Percentiles rank a stretch among this genome's conserved stretches.
These are phyloP conservation scores for Pythium brassicae DNA, from an alignment of 352 stramenopile species.

Conservation along the genomic window DNA sequence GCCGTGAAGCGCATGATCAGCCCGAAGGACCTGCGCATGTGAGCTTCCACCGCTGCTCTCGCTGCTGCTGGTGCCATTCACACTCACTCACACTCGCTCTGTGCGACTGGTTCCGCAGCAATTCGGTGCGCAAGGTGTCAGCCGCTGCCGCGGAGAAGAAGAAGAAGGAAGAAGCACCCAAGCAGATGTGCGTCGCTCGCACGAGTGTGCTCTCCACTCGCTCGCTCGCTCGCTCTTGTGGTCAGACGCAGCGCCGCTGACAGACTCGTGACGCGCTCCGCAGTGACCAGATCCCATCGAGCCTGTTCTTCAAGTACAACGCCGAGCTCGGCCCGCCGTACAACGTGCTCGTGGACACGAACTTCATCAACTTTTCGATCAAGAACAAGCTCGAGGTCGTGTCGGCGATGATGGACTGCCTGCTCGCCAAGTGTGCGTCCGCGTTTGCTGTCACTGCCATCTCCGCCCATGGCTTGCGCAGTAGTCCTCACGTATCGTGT, in stretches of 20 bases:
- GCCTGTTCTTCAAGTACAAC: slow-evolving; percentile 99
- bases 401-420: slow-evolving; percentile 99
- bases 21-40: slow-evolving; percentile 97
- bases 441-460: background rate
- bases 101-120: slow-evolving; percentile 28
- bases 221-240: background rate
- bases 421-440: slow-evolving; percentile 96
- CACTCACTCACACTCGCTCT: background rate
- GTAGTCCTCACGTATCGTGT: no score
- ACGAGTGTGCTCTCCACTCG: background rate
- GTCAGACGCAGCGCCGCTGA: background rate
- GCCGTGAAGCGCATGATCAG: slow-evolving; percentile 98
- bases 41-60: slow-evolving; percentile 20
- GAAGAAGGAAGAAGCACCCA: slow-evolving; percentile 86
- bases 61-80: background rate
- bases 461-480: background rate
- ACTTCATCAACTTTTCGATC: slow-evolving; percentile 99
- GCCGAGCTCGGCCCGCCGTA: slow-evolving; percentile 97
- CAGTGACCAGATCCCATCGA: slow-evolving; percentile 94
- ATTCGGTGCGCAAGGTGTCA: slow-evolving; percentile 72
- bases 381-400: slow-evolving; percentile 99
- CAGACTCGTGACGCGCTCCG: background rate
- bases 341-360: slow-evolving; percentile 99
- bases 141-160: slow-evolving; percentile 84
- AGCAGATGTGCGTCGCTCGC: slow-evolving; percentile 82